Evolutionary conservation across 257 asterid genomes (phyloP).

Genomic region (Solanum medicagineum): DNA sequence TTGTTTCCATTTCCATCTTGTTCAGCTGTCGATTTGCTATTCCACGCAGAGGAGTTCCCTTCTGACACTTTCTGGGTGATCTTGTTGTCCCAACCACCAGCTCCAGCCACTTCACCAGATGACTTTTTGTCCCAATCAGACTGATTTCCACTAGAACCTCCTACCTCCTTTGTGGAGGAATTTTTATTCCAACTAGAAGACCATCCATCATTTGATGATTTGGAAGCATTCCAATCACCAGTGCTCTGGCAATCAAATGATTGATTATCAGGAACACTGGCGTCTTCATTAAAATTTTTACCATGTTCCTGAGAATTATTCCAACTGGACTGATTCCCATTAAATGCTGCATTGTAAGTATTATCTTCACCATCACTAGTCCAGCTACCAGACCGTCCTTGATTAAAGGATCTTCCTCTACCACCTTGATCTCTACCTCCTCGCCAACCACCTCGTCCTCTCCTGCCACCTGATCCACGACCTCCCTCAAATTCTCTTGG

Average conservation of each 20-base stretch:
- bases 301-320: constrained; percentile 4
- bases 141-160: constrained; percentile 11
- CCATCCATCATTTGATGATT: constrained; percentile 3
- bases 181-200: constrained; percentile 36
- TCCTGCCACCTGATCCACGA: constrained; percentile 44
- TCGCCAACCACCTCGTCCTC: constrained; percentile 40
- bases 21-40: neutral
- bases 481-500: constrained; percentile 28
- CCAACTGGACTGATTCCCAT: neutral
- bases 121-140: constrained; percentile 20
- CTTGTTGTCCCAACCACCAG: constrained; percentile 27
- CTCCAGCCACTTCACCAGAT: neutral
- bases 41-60: neutral
- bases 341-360: constrained; percentile 2
- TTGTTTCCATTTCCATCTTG: neutral
- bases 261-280: neutral
- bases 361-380: constrained; percentile 15
- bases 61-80: constrained; percentile 15
- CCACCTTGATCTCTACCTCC: constrained; percentile 38
- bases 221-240: constrained; percentile 22
- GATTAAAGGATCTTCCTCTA: constrained; percentile 45
- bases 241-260: constrained; percentile 7
- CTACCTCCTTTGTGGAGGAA: constrained; percentile 14
- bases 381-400: constrained; percentile 28
- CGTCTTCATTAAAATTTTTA: neutral